These are phyloP conservation scores for Crepidotus sp. DNA, from an alignment of 1,284 basidiomycete species.

Conservation along the genomic window DNA sequence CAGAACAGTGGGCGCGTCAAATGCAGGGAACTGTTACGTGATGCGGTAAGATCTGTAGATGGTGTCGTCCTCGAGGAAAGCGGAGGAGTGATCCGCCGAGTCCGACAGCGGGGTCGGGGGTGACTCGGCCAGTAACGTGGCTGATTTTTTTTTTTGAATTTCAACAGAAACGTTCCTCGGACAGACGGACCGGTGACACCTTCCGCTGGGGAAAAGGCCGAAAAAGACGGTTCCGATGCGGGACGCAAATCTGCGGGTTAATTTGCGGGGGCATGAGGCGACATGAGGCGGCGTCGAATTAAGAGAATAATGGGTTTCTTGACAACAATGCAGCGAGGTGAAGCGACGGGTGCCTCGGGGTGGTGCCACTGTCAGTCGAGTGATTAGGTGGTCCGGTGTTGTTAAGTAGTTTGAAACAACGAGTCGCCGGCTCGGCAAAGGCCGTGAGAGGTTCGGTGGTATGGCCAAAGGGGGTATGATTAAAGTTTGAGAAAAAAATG, in stretches of 20 bases:
- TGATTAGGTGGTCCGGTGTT: neutral
- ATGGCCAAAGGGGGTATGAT: conserved; percentile 1
- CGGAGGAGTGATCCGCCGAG: neutral
- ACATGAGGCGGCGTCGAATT: conserved; percentile 9
- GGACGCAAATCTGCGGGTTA: neutral
- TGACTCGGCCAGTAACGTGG: too few relatives aligned
- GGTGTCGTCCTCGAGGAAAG: neutral
- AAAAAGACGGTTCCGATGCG: conserved; percentile 9
- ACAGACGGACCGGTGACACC: neutral
- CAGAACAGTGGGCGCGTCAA: neutral
- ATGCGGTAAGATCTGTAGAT: neutral
- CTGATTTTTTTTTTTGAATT: too few relatives aligned
- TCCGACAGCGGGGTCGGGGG: neutral
- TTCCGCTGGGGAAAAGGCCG: neutral
- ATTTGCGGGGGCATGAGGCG: conserved; percentile 7
- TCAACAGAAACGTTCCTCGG: too few relatives aligned
- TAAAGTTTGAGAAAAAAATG: neutral
- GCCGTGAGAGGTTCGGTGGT: neutral
- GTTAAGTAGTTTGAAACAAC: conserved; percentile 7
- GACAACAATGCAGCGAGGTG: conserved; percentile 1
- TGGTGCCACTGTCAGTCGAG: conserved; percentile 1
- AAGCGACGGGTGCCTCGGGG: conserved; percentile 6
- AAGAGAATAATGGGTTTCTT: conserved; percentile 12
- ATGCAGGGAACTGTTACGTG: neutral
- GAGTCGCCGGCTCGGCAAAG: neutral